These are phyloP conservation scores for Daedalea quercina DNA, from an alignment of 768 basidiomycete genomes.

Conservation along the genomic window DNA sequence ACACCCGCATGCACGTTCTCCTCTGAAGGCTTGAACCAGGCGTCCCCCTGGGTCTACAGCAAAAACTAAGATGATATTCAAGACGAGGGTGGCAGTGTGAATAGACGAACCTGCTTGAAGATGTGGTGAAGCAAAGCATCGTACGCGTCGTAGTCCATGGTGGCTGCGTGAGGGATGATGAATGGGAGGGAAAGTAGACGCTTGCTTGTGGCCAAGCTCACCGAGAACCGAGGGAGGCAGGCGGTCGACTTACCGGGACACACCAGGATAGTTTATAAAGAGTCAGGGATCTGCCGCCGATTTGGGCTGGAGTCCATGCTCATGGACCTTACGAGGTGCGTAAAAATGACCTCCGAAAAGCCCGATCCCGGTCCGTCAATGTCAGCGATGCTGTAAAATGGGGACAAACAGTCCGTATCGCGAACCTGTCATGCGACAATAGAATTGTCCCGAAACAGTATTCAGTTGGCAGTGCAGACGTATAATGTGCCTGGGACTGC, in stretches of 20 bases:
- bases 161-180: slow-evolving; percentile 3
- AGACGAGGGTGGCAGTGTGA: neutral
- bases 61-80: slow-evolving; percentile 4
- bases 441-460: too few species aligned
- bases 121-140: slow-evolving; percentile 78
- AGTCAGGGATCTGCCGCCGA: too few species aligned
- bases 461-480: too few species aligned
- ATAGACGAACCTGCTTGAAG: slow-evolving; percentile 59
- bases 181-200: slow-evolving; percentile 9
- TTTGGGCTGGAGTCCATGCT: too few species aligned
- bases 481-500: too few species aligned
- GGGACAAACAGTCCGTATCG: too few species aligned
- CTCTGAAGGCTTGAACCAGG: slow-evolving; percentile 83
- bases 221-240: slow-evolving; percentile 6
- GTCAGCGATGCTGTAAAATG: too few species aligned
- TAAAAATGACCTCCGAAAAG: too few species aligned
- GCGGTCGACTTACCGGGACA: neutral
- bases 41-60: slow-evolving; percentile 66
- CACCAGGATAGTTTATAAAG: too few species aligned
- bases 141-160: slow-evolving; percentile 75
- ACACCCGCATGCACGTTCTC: slow-evolving; percentile 79
- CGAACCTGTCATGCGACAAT: too few species aligned
- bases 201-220: slow-evolving; percentile 7
- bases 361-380: too few species aligned
- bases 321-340: too few species aligned